phyloP scores from a whole-genome alignment of 225 moss, liverwort and hornwort species.

The Takakia lepidozioides region DNA sequence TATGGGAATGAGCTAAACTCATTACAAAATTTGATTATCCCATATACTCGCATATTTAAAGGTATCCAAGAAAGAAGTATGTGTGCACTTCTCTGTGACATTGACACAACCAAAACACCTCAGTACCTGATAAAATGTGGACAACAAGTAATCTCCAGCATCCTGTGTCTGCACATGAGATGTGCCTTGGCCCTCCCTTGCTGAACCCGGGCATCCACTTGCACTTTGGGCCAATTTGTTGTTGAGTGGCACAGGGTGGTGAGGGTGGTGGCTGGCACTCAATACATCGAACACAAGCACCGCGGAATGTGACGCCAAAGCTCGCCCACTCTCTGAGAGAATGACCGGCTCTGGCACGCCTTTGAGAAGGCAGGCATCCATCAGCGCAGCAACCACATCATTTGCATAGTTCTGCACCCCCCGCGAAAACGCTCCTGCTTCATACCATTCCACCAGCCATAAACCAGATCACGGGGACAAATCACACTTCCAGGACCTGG shows the following conservation, averaged over 20 bases:
- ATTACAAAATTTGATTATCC: no score
- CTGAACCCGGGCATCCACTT: slow-evolving; percentile 5
- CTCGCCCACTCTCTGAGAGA: slow-evolving; percentile 79
- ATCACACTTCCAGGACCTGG: no score
- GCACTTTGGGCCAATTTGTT: slow-evolving; percentile 21
- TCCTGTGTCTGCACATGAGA: slow-evolving; percentile 28
- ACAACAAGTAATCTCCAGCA: slow-evolving; percentile 66
- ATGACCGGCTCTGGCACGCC: slow-evolving; percentile 63
- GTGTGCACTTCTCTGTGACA: no score
- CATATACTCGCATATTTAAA: no score
- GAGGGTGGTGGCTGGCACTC: slow-evolving; percentile 33
- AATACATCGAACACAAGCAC: slow-evolving; percentile 75
- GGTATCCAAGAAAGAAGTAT: no score
- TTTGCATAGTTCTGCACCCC: slow-evolving; percentile 76
- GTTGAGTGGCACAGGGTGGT: slow-evolving; percentile 17
- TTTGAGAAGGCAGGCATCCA: slow-evolving; percentile 77
- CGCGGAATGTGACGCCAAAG: slow-evolving; percentile 80
- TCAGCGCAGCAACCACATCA: slow-evolving; percentile 62
- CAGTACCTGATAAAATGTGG: slow-evolving; percentile 56
- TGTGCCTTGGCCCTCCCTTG: slow-evolving; percentile 4
- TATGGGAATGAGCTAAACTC: no score
- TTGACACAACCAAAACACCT: no score
- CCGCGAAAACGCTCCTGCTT: no score
- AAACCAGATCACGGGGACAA: no score
- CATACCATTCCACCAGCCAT: no score